A percentile compares a stretch with the other conserved stretches of the same genome.
These are phyloP conservation scores for Articulospora tetracladia DNA, from an alignment of 495 filamentous ascomycete genomes.

Conservation along the genomic window DNA sequence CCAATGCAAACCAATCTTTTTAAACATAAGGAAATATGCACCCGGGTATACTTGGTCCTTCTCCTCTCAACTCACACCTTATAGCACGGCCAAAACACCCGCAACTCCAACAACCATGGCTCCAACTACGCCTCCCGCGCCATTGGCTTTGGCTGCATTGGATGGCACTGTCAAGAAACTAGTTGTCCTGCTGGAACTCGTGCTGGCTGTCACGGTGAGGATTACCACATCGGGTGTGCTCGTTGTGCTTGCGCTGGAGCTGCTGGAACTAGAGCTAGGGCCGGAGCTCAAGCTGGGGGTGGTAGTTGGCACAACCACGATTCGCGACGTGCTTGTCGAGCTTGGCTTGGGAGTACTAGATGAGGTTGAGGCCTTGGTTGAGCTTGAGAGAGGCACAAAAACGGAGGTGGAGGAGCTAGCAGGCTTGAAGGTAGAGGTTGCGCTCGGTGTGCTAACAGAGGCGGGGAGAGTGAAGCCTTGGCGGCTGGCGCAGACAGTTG, in stretches of 20 bases:
- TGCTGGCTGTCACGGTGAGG: background rate
- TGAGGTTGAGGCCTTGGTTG: background rate
- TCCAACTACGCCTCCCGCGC: too few relatives aligned
- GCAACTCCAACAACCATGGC: background rate
- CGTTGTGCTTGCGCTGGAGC: background rate
- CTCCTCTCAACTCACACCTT: too few relatives aligned
- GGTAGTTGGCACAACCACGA: background rate
- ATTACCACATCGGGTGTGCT: background rate
- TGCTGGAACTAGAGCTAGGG: background rate
- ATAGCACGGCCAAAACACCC: background rate
- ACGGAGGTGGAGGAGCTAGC: background rate
- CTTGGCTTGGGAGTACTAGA: background rate
- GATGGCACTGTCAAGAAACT: background rate
- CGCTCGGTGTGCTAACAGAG: background rate
- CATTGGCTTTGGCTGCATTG: too few relatives aligned
- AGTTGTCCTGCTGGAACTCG: background rate
- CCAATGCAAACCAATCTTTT: too few relatives aligned
- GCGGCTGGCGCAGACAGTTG: background rate
- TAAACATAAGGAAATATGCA: too few relatives aligned
- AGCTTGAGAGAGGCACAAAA: too few relatives aligned
- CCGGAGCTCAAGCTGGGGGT: background rate
- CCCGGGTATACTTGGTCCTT: too few relatives aligned
- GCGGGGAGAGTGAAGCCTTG: background rate
- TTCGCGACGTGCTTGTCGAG: background rate
- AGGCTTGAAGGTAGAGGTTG: background rate